phyloP scores from a whole-genome alignment of 2,329 filamentous ascomycete genomes.

The Penicillium sp. region DNA sequence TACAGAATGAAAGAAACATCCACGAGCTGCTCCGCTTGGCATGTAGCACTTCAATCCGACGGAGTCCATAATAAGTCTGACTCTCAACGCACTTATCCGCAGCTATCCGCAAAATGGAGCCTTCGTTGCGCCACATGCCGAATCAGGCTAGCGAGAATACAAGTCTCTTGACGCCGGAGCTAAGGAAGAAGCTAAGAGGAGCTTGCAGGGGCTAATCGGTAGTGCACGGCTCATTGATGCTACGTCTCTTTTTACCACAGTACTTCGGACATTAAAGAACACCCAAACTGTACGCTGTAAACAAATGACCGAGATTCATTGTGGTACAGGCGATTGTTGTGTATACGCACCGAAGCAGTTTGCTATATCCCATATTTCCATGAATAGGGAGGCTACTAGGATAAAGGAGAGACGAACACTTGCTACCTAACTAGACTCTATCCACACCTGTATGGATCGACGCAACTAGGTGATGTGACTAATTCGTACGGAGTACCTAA shows the following conservation, averaged over 20 bases:
- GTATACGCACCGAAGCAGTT: no score
- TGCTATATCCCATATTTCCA: no score
- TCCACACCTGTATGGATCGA: background rate
- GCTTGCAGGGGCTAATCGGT: background rate
- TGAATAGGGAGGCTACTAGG: no score
- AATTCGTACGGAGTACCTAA: no score
- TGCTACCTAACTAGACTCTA: no score
- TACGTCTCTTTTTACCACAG: no score
- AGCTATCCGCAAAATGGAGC: constrained; percentile 6
- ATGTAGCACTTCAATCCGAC: background rate
- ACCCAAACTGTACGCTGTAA: background rate
- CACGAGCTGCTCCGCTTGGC: background rate
- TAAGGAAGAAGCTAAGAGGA: no score
- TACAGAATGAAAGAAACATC: background rate
- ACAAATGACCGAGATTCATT: no score
- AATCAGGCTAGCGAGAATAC: constrained; percentile 5
- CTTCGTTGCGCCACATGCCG: background rate
- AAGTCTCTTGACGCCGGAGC: background rate
- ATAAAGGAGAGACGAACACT: background rate
- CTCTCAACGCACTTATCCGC: background rate
- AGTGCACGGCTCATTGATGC: background rate
- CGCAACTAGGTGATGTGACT: no score
- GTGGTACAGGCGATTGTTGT: no score
- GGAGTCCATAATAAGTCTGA: background rate
- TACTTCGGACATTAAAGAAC: no score